Percentiles rank a stretch among this genome's conserved stretches.
These are phyloP conservation scores for Pelargonium cotyledonis DNA, from an alignment of 441 rosid species.

Conservation along the genomic window DNA sequence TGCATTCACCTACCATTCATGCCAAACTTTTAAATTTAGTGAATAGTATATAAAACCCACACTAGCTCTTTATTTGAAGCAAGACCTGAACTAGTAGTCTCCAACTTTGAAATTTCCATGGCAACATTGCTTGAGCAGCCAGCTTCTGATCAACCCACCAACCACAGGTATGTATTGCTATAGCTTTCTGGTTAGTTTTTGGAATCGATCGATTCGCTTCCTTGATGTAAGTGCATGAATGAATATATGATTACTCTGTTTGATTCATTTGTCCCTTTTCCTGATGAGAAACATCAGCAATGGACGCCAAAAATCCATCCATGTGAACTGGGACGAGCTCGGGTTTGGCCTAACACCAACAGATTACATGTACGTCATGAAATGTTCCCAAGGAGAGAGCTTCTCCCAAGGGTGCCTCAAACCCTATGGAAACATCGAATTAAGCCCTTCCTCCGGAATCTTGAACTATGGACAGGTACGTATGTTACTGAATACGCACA, in stretches of 20 bases:
- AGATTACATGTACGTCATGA: conserved; percentile 47
- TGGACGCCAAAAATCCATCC: conserved; percentile 11
- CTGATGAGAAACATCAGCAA: neutral
- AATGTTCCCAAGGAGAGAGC: conserved; percentile 28
- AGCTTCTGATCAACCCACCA: conserved; percentile 1
- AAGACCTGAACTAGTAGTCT: too few species aligned
- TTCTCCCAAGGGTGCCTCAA: conserved; percentile 35
- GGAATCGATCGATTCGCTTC: neutral
- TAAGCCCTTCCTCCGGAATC: conserved; percentile 48
- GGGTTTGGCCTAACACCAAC: conserved; percentile 39
- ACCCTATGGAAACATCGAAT: conserved; percentile 41
- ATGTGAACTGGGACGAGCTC: conserved; percentile 50
- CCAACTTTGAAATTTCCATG: too few species aligned
- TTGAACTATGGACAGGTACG: conserved; percentile 57
- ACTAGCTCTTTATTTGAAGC: too few species aligned
- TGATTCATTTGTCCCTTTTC: neutral
- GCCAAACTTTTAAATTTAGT: too few species aligned
- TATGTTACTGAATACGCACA: neutral
- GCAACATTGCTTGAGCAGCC: neutral
- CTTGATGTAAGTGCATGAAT: neutral
- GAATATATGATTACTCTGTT: neutral
- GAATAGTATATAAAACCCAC: too few species aligned
- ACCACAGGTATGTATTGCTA: neutral
- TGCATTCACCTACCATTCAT: too few species aligned
- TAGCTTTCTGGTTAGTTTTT: neutral